Base-by-base conservation (phyloP, 352 stramenopile genomes). In the Phytophthora lateralis region DNA sequence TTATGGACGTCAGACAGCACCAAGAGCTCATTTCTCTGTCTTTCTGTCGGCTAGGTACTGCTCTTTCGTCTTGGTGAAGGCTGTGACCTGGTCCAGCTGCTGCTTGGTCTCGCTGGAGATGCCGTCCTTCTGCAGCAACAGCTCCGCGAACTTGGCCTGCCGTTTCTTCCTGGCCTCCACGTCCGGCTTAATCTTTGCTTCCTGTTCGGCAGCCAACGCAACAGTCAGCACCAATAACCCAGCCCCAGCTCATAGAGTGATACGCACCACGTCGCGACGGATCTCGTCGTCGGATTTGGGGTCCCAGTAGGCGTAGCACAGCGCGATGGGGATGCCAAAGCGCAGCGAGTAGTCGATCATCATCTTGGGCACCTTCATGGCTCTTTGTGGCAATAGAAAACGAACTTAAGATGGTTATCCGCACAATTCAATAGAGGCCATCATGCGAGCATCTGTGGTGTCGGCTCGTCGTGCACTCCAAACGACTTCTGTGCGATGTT, bases 301-400 rank as follows among this genome's bases (percentile, higher is more conserved):
- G 42, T 90, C 65, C 78, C 83, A 95, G 60, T 80, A 90, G 47
- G 75, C 80, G 55, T 82, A 78, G 39, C 77, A 85, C 20, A 90
- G 55, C 14, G 65, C 83, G 10, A 85, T 90, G 46, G 85, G 78
- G 38, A 93, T 73, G 30, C 80, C 78, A 64, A 95, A 90, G 68
- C 90, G 71, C 42, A 85, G 47, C 20, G 56, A 67, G 63, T 93
- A 95, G 63, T 95, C 83, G 45, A 94, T 45, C 49, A 95, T 24
- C 87, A 95, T 92, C 71, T 91, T 93, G 52, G 71, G 57, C 56
- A 95, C 75, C 70, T 93, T 93, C 80, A 95, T 89, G n/a, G 21
- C 15, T 43, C 17, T 4, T 9, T n/a, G n/a, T n/a, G n/a, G n/a
- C n/a, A 55, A 29, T 12, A 58, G n/a, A n/a, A 30, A 49, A 35